These are phyloP conservation scores for Leucosporidium scottii DNA, from an alignment of 768 basidiomycete genomes.

Conservation along the genomic window DNA sequence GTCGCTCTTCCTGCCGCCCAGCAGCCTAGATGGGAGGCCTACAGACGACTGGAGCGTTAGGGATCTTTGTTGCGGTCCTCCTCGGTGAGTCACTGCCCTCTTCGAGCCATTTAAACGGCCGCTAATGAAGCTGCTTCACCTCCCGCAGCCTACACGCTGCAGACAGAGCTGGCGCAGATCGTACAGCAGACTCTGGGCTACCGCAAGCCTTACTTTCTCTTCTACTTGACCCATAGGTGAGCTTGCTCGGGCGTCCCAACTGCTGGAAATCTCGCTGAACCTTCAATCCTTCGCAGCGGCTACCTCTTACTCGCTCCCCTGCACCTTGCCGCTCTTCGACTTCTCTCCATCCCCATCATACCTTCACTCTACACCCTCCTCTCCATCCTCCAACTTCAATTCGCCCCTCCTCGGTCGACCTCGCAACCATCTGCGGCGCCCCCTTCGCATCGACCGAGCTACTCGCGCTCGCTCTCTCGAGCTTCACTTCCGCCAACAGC, in stretches of 20 bases:
- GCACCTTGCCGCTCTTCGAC: conserved; percentile 62
- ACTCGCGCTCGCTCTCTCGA: conserved; percentile 21
- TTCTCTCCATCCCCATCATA: conserved; percentile 49
- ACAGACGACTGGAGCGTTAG: neutral
- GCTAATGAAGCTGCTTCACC: neutral
- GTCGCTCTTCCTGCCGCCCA: no score
- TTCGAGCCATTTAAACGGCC: neutral
- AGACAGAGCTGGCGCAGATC: conserved; percentile 52
- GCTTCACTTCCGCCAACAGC: neutral
- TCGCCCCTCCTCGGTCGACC: conserved; percentile 34
- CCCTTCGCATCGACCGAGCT: neutral
- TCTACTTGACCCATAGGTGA: conserved; percentile 63
- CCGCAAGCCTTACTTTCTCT: conserved; percentile 71
- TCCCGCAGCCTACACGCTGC: conserved; percentile 57
- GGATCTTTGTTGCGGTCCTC: neutral
- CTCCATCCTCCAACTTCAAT: conserved; percentile 46
- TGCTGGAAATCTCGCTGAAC: neutral
- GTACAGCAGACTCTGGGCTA: conserved; percentile 70
- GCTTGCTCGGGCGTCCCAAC: conserved; percentile 42
- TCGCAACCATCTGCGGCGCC: neutral
- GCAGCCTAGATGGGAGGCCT: neutral
- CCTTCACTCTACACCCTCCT: conserved; percentile 53
- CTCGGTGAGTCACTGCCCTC: neutral
- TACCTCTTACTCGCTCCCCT: conserved; percentile 73
- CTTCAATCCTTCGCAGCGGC: conserved; percentile 22